Base-by-base conservation (phyloP, 257 asterid genomes). In the Ocimum tenuiflorum region DNA sequence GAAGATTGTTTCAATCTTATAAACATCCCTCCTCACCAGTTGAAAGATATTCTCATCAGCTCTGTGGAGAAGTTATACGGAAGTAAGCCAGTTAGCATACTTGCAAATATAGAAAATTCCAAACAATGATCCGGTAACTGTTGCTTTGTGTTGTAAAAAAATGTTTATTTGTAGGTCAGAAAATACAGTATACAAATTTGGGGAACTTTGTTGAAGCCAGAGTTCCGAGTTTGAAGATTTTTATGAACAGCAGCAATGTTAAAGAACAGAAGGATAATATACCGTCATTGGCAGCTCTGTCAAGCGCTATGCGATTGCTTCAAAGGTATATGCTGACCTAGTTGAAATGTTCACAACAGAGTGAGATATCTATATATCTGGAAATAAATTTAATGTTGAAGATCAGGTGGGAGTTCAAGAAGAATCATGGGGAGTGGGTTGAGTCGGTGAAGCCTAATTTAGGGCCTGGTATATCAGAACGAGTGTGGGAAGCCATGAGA, bases 371-470 rank as follows among this genome's bases (percentile, higher is more conserved):
- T 54, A 0, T 20, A 11, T 50, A 10, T 49, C 31, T 48, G 63
- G 31, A 53, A 69, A 9, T 20, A 8, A 68, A 64, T 58, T 42
- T n/a, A 15, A 24, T 4, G 54, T 38, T 36, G 57, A 54, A 42
- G 57, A 62, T 54, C 76, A 88, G 97, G 81, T 72, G 80, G 41
- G 98, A 91, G 70, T 89, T 91, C 73, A 91, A 89, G 82, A 81
- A 72, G 36, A 89, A 91, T 74, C 98, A 91, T 13, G 88, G 95
- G 14, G 96, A 91, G 60, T 91, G 98, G 98, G 80, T 87, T 38
- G 69, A 58, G 29, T 65, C 80, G 3, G 92, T 80, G 6, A 82
- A 83, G 63, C 98, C 98, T 3, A 68, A 71, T 60, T 63, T 91
- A 60, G 92, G 96, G 43, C 95, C 98, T 8, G 95, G 92, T 42